Base-by-base conservation (phyloP, 2,329 filamentous ascomycete species). In the Cladosporium sp. region DNA sequence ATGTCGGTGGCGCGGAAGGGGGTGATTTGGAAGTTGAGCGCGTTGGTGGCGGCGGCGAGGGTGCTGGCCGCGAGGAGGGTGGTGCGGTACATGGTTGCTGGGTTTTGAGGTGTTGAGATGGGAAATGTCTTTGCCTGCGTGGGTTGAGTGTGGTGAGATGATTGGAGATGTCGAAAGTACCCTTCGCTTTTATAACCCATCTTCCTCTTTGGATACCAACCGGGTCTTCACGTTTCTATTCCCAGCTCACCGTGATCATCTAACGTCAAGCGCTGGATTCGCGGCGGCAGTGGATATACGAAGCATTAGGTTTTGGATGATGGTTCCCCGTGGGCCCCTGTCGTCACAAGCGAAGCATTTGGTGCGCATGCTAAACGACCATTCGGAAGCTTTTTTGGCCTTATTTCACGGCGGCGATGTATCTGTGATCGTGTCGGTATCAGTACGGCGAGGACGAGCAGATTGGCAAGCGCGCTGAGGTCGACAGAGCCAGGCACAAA, bases 11-110 rank as follows among this genome's bases (percentile, higher is more conserved):
- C 48, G 20, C n/a, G 22, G 43, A 60, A 51, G 37, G 45, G 39
- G 27, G 18, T 13, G 45, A 59, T 30, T 39, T 45, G 45, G 56
- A 60, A 58, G 54, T 58, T 56, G 24, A 58, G 55, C 17, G 51
- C 51, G 39, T 52, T 50, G 32, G 47, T 17, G 12, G 32, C 19
- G 18, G 29, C 29, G 7, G 17, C 38, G 27, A 52, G 41, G 36
- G 37, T 41, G n/a, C 29, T 30, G 1, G 15, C 13, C 1, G 19
- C 9, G 7, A 40, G 39, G 4, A 17, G 34, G 17, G 41, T 39
- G 11, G 4, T 36, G 32, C 32, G 32, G 32, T n/a, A 15, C 32
- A 36, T 36, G 11, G 13, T 15, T 17, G 32, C 32, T n/a, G 13
- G n/a, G n/a, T n/a, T 32, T 32, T 32, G 30, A 12, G 30, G 4